phyloP scores from a whole-genome alignment of 2,329 filamentous ascomycete species.

The Epichloe brachyelytri region DNA sequence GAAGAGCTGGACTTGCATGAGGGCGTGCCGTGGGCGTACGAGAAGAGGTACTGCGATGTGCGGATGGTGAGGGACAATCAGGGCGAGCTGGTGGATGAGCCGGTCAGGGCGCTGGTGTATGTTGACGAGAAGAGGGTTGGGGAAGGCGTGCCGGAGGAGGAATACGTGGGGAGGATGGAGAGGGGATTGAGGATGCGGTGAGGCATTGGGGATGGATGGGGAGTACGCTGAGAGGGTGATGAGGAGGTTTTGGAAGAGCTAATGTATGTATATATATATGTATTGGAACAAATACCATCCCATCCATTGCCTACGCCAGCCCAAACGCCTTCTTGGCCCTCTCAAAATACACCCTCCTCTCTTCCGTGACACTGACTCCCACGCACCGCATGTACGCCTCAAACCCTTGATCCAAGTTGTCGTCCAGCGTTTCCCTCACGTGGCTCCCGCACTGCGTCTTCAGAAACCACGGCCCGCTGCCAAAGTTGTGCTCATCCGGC shows the following conservation, averaged over 20 bases:
- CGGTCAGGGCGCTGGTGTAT: conserved; percentile 41
- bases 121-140: conserved; percentile 33
- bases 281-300: too few species aligned
- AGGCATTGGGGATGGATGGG: conserved; percentile 35
- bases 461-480: conserved; percentile 38
- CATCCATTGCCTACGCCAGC: conserved; percentile 12
- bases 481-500: conserved; percentile 40
- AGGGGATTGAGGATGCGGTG: conserved; percentile 43
- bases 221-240: conserved; percentile 42
- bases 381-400: conserved; percentile 35
- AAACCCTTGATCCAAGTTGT: conserved; percentile 29
- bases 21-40: conserved; percentile 50
- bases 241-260: conserved; percentile 26
- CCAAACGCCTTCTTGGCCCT: conserved; percentile 35
- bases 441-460: conserved; percentile 26
- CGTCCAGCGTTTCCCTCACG: conserved; percentile 21
- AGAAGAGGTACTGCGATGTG: conserved; percentile 31
- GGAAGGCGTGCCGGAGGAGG: conserved; percentile 31
- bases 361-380: conserved; percentile 19
- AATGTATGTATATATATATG: too few species aligned
- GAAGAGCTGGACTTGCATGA: conserved; percentile 41
- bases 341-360: conserved; percentile 28
- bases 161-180: conserved; percentile 55
- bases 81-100: conserved; percentile 11
- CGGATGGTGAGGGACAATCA: conserved; percentile 14